Percentiles rank a stretch among this genome's conserved stretches.
These are phyloP conservation scores for Aspergillus intermedius DNA, from an alignment of 2,329 filamentous ascomycete species.

Conservation along the genomic window DNA sequence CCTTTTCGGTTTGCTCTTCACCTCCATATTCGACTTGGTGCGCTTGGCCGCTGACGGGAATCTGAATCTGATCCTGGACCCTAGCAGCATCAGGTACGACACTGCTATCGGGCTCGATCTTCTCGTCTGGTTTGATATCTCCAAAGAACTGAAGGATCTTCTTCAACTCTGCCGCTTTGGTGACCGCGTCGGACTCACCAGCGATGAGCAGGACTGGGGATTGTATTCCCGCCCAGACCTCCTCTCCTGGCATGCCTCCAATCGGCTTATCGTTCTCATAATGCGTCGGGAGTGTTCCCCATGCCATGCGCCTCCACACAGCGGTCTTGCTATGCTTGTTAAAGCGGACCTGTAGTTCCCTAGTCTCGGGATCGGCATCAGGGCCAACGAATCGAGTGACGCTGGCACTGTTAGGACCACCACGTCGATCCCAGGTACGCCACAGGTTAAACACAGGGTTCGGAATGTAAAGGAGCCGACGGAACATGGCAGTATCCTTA, in stretches of 20 bases:
- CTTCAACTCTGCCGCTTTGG: slow-evolving; percentile 62
- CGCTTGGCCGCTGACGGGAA: slow-evolving; percentile 11
- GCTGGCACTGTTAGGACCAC: slow-evolving; percentile 70
- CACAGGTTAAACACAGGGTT: slow-evolving; percentile 63
- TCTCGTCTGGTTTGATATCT: slow-evolving; percentile 18
- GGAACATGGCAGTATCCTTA: slow-evolving; percentile 46
- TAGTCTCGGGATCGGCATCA: slow-evolving; percentile 35
- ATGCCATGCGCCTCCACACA: slow-evolving; percentile 76
- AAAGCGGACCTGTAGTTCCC: slow-evolving; percentile 39
- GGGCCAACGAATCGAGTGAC: slow-evolving; percentile 63
- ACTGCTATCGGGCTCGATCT: slow-evolving; percentile 19
- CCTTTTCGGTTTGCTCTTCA: slow-evolving; percentile 16
- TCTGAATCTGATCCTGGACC: slow-evolving; percentile 18
- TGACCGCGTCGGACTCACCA: slow-evolving; percentile 69
- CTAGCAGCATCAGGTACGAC: slow-evolving; percentile 26
- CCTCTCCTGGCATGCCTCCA: slow-evolving; percentile 62
- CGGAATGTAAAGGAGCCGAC: slow-evolving; percentile 62
- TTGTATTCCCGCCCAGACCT: slow-evolving; percentile 65
- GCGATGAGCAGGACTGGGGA: slow-evolving; percentile 73
- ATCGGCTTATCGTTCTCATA: slow-evolving; percentile 43
- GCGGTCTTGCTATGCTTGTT: slow-evolving; percentile 78
- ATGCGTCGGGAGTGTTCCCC: slow-evolving; percentile 56
- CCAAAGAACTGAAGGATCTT: slow-evolving; percentile 53
- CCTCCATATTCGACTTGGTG: slow-evolving; percentile 24
- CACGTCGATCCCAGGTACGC: slow-evolving; percentile 70